Evolutionary conservation across 306 rosid species (phyloP).

Genomic region (Morella rubra): DNA sequence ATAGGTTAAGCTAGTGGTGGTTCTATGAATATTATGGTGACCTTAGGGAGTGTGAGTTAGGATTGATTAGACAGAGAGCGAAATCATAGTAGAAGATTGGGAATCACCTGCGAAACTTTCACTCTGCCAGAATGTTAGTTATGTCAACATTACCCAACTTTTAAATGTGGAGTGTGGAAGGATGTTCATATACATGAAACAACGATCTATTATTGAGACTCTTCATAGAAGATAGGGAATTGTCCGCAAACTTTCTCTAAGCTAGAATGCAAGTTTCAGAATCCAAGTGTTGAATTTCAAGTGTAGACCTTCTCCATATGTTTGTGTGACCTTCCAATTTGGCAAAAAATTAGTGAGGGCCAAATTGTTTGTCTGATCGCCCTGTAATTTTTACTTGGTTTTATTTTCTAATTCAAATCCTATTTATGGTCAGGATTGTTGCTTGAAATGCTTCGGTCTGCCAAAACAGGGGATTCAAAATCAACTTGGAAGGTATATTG

Average conservation of each 20-base stretch:
- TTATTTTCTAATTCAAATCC: neutral
- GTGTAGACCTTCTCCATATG: neutral
- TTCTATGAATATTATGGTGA: neutral
- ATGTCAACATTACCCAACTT: neutral
- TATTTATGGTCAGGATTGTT: slow-evolving; percentile 61
- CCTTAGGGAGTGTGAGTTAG: neutral
- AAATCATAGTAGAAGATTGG: neutral
- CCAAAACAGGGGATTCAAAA: slow-evolving; percentile 85
- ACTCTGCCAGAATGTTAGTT: neutral
- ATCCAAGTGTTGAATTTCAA: neutral
- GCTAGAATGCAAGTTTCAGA: neutral
- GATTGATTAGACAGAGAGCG: neutral
- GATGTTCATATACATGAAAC: neutral
- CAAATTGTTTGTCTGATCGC: neutral
- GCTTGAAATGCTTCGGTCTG: slow-evolving; percentile 82
- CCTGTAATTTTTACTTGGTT: neutral
- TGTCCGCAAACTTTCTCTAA: neutral
- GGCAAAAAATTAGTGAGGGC: neutral
- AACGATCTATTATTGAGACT: neutral
- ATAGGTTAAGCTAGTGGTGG: neutral
- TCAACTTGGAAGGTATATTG: slow-evolving; percentile 85
- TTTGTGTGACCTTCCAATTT: too few species aligned
- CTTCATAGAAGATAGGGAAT: neutral
- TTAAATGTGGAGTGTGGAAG: neutral
- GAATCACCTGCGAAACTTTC: neutral